Evolutionary conservation across 371 early-diverging fungal species (phyloP), one percentile per base, ranked within the genome.

Genomic region (Mucor piriformis): DNA sequence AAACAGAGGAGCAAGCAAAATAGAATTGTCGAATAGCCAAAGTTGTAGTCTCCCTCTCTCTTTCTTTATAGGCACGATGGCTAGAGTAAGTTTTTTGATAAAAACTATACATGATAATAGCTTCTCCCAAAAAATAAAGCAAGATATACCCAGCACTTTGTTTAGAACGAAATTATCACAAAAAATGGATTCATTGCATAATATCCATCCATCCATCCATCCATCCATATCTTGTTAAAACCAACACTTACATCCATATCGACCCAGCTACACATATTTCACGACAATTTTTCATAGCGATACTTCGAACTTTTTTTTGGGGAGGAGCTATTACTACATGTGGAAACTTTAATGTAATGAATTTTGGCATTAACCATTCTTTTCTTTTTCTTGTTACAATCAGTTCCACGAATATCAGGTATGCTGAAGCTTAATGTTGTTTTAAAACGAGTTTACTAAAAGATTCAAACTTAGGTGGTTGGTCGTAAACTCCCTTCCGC

Each of bases 401-500:
- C 25, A 59, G 60, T 59, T 59, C 47, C 46, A 52, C 60, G 60
- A 59, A 59, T 59, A 59, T 59, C 60, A 59, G 60, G 60, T 59
- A 54, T 50, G 50, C 33, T 32, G 5, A 29, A 7, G 2, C n/a
- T 27, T 23, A 29, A 49, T 3, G 16, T 13, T 27, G 12, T 20
- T 43, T 42, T 18, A 7, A 37, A 27, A 16, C 5, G 10, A 8
- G 3, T 53, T 29, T 27, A 12, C 10, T n/a, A 20, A 42, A 16
- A 21, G 29, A 20, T 27, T 54, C 18, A 27, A 2, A 33, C 7
- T 12, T 85, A 87, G 83, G 92, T 97, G 74, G 84, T 95, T 79
- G 97, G 95, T 76, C 93, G 96, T 72, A 92, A 91, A 79, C 88
- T 90, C 64, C 97, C 99, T 63, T 89, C 97, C 64, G 95, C 89